These are phyloP conservation scores for Apiospora kogelbergensis DNA, from an alignment of 2,329 filamentous ascomycete genomes.

Conservation along the genomic window DNA sequence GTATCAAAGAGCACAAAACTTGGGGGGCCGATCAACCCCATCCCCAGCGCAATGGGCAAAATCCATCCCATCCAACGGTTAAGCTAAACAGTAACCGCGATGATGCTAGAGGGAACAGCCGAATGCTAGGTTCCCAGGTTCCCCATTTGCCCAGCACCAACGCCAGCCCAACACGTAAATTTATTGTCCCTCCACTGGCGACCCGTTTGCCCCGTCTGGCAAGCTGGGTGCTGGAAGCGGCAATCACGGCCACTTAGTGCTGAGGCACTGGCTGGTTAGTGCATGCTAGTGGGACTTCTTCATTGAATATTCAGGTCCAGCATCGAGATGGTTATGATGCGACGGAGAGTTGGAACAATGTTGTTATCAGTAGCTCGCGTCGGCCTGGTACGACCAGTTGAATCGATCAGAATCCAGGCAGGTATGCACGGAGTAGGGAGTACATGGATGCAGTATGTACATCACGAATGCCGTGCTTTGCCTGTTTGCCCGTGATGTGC, in stretches of 20 bases:
- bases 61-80: not conserved
- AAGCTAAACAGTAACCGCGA: not conserved
- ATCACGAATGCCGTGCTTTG: not conserved
- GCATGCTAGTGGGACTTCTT: not conserved
- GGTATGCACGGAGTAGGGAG: not conserved
- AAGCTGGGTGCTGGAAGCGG: not conserved
- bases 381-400: not conserved
- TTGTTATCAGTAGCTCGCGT: too few relatives aligned
- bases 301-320: too few relatives aligned
- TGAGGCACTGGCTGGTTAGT: not conserved
- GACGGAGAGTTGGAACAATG: too few relatives aligned
- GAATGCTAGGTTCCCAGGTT: not conserved
- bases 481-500: not conserved
- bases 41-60: not conserved
- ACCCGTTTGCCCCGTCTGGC: too few relatives aligned
- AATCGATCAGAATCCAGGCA: not conserved
- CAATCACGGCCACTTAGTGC: slow-evolving; percentile 1
- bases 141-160: not conserved
- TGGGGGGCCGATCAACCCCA: not conserved
- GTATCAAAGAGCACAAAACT: not conserved
- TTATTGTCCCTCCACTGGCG: not conserved
- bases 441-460: not conserved
- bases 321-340: too few relatives aligned
- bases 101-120: slow-evolving; percentile 3
- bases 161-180: not conserved